These are phyloP conservation scores for Coemansia sp. DNA, from an alignment of 371 early-diverging fungal species.

Conservation along the genomic window DNA sequence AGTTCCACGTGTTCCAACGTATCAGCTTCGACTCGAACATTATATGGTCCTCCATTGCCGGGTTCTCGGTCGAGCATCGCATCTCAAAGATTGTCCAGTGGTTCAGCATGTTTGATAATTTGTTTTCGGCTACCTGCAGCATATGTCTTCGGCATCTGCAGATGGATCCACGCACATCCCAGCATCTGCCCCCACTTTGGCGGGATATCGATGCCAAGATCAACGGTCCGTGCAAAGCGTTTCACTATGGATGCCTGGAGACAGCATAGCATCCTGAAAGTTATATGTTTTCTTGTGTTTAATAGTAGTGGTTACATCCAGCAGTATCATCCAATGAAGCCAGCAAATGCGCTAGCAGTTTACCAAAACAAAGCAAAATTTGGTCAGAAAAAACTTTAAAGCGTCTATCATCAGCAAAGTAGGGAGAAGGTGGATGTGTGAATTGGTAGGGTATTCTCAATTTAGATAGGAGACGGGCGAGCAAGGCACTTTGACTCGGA, in stretches of 20 bases:
- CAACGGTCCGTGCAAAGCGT: constrained; percentile 29
- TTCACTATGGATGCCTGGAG: constrained; percentile 45
- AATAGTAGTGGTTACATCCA: not conserved
- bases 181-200: constrained; percentile 46
- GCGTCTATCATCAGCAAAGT: not conserved
- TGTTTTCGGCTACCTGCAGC: constrained; percentile 47
- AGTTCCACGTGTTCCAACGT: constrained; percentile 39
- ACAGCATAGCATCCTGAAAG: not conserved
- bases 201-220: constrained; percentile 32
- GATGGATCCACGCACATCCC: constrained; percentile 47
- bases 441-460: not conserved
- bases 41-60: constrained; percentile 45
- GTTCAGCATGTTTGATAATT: constrained; percentile 39
- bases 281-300: no score
- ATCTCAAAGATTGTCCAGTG: constrained; percentile 43
- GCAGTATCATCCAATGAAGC: not conserved
- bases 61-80: constrained; percentile 47
- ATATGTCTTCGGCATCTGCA: constrained; percentile 39
- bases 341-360: not conserved
- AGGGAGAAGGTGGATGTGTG: not conserved
- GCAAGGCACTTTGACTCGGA: constrained; percentile 17
- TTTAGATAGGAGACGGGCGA: not conserved
- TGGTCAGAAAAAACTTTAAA: not conserved
- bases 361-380: not conserved
- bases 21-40: constrained; percentile 43